These are phyloP conservation scores for Podila horticola DNA, from an alignment of 192 early-diverging fungal genomes.

Conservation along the genomic window DNA sequence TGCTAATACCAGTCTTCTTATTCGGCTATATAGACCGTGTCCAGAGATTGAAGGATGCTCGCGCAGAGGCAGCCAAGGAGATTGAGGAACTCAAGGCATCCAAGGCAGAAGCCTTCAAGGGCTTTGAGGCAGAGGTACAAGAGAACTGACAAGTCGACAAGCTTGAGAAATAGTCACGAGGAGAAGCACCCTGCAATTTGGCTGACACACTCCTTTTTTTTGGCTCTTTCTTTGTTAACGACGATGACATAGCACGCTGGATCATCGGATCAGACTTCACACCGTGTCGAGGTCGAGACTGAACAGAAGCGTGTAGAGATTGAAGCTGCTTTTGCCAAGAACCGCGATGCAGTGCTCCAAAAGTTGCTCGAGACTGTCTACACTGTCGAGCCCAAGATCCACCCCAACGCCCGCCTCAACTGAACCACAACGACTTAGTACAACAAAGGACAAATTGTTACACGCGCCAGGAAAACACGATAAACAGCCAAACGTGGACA, in stretches of 20 bases:
- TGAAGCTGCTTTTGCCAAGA: slow-evolving; percentile 63
- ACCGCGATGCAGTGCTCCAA: slow-evolving; percentile 73
- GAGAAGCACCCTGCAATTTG: not conserved
- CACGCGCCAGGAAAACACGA: too few relatives aligned
- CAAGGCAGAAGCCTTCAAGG: slow-evolving; percentile 85
- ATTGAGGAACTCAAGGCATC: slow-evolving; percentile 86
- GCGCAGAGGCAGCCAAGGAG: slow-evolving; percentile 91
- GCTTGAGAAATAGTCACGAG: not conserved
- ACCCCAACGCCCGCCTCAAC: slow-evolving; percentile 53
- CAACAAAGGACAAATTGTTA: too few relatives aligned
- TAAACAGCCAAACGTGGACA: too few relatives aligned
- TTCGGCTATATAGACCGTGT: slow-evolving; percentile 73
- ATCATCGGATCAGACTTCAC: slow-evolving; percentile 67
- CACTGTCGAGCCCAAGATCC: slow-evolving; percentile 76
- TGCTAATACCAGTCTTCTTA: not conserved
- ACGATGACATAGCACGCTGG: slow-evolving; percentile 70
- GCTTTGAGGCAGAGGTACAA: slow-evolving; percentile 75
- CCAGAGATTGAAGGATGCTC: slow-evolving; percentile 94
- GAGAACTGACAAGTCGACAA: not conserved
- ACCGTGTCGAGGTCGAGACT: slow-evolving; percentile 75
- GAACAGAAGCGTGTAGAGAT: slow-evolving; percentile 74
- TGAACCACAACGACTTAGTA: not conserved
- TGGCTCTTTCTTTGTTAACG: not conserved
- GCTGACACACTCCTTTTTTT: not conserved
- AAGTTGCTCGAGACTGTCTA: slow-evolving; percentile 72